Evolutionary conservation across 257 asterid species (phyloP).

Genomic region (Datura wrightii): DNA sequence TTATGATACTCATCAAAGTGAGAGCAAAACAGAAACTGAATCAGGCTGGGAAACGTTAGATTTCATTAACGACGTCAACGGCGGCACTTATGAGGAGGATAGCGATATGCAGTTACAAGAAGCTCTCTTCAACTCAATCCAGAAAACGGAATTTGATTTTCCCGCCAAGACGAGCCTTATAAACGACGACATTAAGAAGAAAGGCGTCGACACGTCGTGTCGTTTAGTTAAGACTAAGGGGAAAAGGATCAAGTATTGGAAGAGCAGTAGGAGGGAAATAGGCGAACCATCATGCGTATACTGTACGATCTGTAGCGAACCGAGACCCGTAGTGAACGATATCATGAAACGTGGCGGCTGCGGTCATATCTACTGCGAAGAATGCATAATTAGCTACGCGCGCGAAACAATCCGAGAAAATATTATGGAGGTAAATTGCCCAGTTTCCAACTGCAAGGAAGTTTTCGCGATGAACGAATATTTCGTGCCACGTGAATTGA

Average conservation of each 20-base stretch:
- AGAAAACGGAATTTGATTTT: background rate
- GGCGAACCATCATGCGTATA: background rate
- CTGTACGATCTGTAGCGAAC: background rate
- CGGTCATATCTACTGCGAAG: background rate
- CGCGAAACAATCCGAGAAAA: background rate
- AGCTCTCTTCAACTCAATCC: background rate
- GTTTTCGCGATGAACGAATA: background rate
- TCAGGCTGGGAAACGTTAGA: too few species aligned
- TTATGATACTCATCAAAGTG: too few species aligned
- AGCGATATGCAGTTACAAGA: background rate
- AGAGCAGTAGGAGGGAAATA: background rate
- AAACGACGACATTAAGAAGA: background rate
- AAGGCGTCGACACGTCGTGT: background rate
- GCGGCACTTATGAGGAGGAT: background rate
- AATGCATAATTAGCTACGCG: background rate
- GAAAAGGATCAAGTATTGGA: background rate
- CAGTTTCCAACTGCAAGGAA: background rate
- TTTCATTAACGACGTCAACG: too few species aligned
- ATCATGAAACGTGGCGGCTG: background rate
- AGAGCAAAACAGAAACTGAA: too few species aligned
- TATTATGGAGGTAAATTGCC: background rate
- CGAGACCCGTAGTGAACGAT: background rate
- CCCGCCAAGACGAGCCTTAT: background rate
- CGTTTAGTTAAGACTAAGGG: background rate
- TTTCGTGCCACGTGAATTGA: background rate